These are phyloP conservation scores for Pleurotus platypus DNA, from an alignment of 768 basidiomycete species.

Conservation along the genomic window DNA sequence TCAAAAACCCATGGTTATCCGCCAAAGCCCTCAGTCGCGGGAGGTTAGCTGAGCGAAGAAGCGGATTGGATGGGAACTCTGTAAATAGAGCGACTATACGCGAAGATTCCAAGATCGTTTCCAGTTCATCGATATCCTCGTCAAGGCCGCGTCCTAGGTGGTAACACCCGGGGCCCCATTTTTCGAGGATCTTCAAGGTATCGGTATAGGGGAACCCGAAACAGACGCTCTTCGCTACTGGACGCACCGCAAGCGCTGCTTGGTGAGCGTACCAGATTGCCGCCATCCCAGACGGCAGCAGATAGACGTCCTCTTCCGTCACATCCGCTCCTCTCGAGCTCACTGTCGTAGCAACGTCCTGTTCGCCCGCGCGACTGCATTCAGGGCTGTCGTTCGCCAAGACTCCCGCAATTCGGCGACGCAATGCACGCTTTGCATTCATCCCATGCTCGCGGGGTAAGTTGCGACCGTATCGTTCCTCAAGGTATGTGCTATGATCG, in stretches of 20 bases:
- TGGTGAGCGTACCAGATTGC: constrained; percentile 76
- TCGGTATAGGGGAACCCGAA: constrained; percentile 83
- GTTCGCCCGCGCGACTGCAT: constrained; percentile 10
- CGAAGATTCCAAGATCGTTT: constrained; percentile 34
- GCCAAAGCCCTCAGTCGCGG: constrained; percentile 54
- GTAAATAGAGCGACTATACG: constrained; percentile 59
- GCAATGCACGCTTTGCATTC: constrained; percentile 65
- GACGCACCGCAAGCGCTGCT: constrained; percentile 38
- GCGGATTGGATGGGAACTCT: constrained; percentile 78
- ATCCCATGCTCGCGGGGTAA: constrained; percentile 53
- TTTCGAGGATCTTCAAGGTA: constrained; percentile 71
- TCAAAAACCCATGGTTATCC: constrained; percentile 65
- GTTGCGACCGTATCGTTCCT: constrained; percentile 83
- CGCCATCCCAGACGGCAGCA: constrained; percentile 70
- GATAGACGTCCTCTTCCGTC: constrained; percentile 67
- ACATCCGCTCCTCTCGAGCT: constrained; percentile 50
- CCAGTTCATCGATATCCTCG: constrained; percentile 54
- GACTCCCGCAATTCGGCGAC: constrained; percentile 73
- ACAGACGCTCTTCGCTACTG: constrained; percentile 64
- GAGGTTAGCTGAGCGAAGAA: constrained; percentile 64
- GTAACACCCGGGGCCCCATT: constrained; percentile 77
- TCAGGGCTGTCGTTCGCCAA: constrained; percentile 45
- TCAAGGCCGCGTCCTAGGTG: constrained; percentile 68
- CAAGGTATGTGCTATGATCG: constrained; percentile 62
- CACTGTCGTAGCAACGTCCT: constrained; percentile 30